Base-by-base conservation (phyloP, 345 rosid species). In the Aquilaria sinensis region DNA sequence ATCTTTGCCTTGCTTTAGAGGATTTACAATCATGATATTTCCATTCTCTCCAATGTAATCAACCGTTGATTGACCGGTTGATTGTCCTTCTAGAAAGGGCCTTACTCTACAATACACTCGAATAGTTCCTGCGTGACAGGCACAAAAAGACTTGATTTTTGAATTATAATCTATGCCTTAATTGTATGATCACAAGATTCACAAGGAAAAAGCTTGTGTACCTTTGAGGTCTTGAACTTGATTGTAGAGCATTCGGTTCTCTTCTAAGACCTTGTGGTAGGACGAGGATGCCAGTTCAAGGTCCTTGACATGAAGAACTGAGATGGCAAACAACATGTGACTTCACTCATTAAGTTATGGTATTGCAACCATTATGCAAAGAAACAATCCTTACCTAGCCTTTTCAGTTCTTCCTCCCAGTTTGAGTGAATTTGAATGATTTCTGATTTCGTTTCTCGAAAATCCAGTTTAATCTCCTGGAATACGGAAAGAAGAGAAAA, bases 201-300 rank as follows among this genome's bases (percentile, higher is more conserved):
- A 37, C 7, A n/a, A n/a, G n/a, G n/a, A 31, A 58, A 54, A 7
- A 70, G 55, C 33, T 49, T 2, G 31, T 65, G 30, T 23, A 89
- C 98, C 98, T 88, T 93, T 93, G 53, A 93, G 97, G 72, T 90
- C 98, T 72, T 93, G 98, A 51, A 90, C 99, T 84, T 94, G 97
- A 85, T 94, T 90, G 83, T 94, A 88, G 58, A 94, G 96, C 47
- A 74, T 72, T 3, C 99, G 90, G 55, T 94, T 94, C 75, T 94
- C 97, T 77, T 88, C 97, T 56, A 94, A 62, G 63, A 94, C 86
- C 70, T 82, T 78, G 59, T 90, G 96, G 81, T 90, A 90, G 23
- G 95, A 83, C 32, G 82, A 78, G 29, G 95, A 82, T 58, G 89
- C 79, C 32, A 83, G 88, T 80, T 88, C 99, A 64, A 94, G 87